A percentile compares a stretch with the other conserved stretches of the same genome.
These are phyloP conservation scores for Sophora flavescens DNA, from an alignment of 306 rosid genomes.

Conservation along the genomic window DNA sequence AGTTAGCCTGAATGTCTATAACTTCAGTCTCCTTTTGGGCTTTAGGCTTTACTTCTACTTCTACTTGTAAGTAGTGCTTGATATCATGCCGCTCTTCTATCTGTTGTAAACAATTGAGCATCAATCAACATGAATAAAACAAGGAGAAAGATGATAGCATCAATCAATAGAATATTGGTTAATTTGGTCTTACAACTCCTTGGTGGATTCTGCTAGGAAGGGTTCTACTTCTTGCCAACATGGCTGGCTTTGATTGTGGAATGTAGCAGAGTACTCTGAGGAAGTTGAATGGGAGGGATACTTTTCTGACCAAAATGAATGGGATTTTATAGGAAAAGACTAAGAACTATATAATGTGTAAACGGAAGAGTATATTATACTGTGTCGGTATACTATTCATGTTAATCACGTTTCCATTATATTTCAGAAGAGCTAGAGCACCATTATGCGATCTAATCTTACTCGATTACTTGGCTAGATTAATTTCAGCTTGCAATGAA, in stretches of 20 bases:
- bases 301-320: conserved; percentile 25
- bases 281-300: conserved; percentile 22
- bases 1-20: conserved; percentile 56
- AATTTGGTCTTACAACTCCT: conserved; percentile 60
- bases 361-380: not conserved
- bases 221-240: conserved; percentile 79
- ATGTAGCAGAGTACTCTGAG: conserved; percentile 2
- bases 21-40: conserved; percentile 49
- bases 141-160: not conserved
- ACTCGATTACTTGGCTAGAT: not conserved
- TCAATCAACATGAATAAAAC: not conserved
- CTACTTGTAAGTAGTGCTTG: conserved; percentile 70
- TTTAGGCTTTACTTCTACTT: conserved; percentile 70
- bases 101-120: conserved; percentile 45
- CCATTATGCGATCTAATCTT: not conserved
- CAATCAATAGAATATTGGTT: not conserved
- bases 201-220: conserved; percentile 85
- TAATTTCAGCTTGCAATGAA: conserved; percentile 33
- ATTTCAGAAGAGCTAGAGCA: not conserved
- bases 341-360: not conserved
- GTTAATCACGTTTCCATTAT: conserved; percentile 33
- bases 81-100: conserved; percentile 70
- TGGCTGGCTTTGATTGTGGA: conserved; percentile 13
- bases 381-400: not conserved
- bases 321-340: conserved; percentile 49